Evolutionary conservation across 768 basidiomycete species (phyloP).

Genomic region (Termitomyces heimii): DNA sequence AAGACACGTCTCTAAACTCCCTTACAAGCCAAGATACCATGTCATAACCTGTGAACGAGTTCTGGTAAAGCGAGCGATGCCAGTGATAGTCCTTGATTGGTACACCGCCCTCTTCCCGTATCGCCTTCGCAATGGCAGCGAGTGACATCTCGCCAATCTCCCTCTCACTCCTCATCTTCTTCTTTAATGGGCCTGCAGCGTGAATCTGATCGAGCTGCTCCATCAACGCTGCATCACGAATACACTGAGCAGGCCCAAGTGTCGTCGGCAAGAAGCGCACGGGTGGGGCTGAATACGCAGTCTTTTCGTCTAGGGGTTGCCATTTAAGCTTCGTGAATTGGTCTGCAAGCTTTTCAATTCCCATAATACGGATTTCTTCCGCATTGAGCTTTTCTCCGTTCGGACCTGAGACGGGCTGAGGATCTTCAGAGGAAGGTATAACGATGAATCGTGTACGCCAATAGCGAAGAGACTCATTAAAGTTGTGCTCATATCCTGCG

Average conservation of each 20-base stretch:
- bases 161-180: conserved; percentile 76
- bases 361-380: conserved; percentile 82
- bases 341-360: conserved; percentile 89
- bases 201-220: conserved; percentile 79
- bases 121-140: conserved; percentile 65
- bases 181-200: conserved; percentile 63
- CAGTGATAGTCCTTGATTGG: conserved; percentile 82
- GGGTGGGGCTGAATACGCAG: conserved; percentile 40
- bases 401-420: conserved; percentile 44
- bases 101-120: conserved; percentile 82
- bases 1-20: conserved; percentile 85
- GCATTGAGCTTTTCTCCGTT: conserved; percentile 75
- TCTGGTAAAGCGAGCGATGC: conserved; percentile 68
- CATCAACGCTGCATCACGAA: conserved; percentile 75
- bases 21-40: conserved; percentile 91
- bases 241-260: conserved; percentile 71
- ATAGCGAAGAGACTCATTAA: conserved; percentile 79
- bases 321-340: conserved; percentile 82
- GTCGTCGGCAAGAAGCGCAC: conserved; percentile 82
- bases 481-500: conserved; percentile 74
- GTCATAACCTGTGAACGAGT: conserved; percentile 86
- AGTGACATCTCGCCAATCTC: conserved; percentile 66
- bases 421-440: conserved; percentile 78
- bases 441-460: conserved; percentile 95
- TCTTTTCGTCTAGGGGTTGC: conserved; percentile 57